phyloP scores from a whole-genome alignment of 2,329 filamentous ascomycete genomes.

The Neobulgaria alba region DNA sequence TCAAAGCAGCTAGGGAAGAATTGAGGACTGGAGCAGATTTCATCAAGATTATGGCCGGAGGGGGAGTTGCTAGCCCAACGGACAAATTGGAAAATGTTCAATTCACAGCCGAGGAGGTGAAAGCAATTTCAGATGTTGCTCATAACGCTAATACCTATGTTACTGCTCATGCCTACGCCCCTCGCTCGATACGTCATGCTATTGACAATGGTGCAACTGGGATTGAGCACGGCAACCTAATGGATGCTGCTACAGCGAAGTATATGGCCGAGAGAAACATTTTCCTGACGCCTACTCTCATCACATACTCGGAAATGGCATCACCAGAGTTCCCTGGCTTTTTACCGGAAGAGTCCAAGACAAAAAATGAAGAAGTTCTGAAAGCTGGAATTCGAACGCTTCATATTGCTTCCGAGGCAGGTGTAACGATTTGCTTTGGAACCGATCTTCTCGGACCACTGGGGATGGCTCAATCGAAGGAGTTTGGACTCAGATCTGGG shows the following conservation, averaged over 20 bases:
- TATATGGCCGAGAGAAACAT: conserved; percentile 41
- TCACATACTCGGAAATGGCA: conserved; percentile 42
- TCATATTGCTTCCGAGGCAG: conserved; percentile 40
- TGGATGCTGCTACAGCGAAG: conserved; percentile 47
- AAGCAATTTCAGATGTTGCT: conserved; percentile 43
- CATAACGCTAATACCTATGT: conserved; percentile 42
- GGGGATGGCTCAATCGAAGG: conserved; percentile 38
- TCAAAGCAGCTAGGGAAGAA: conserved; percentile 43
- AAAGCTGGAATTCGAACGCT: conserved; percentile 37
- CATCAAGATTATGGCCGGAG: conserved; percentile 52
- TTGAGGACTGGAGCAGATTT: conserved; percentile 49
- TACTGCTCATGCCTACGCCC: conserved; percentile 50
- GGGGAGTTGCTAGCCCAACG: conserved; percentile 47
- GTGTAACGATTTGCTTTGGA: conserved; percentile 48
- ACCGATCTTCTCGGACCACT: conserved; percentile 45
- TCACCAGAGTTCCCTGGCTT: conserved; percentile 36
- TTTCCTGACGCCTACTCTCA: conserved; percentile 46
- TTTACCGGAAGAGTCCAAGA: conserved; percentile 34
- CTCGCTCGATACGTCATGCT: conserved; percentile 43
- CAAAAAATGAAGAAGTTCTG: conserved; percentile 45
- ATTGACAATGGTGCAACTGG: conserved; percentile 45
- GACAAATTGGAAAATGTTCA: conserved; percentile 46
- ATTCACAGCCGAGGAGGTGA: conserved; percentile 48
- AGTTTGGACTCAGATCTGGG: conserved; percentile 38
- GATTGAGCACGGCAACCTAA: conserved; percentile 53